phyloP scores from a whole-genome alignment of 139 green algal species.

The Chlamydomonas asymmetrica region DNA sequence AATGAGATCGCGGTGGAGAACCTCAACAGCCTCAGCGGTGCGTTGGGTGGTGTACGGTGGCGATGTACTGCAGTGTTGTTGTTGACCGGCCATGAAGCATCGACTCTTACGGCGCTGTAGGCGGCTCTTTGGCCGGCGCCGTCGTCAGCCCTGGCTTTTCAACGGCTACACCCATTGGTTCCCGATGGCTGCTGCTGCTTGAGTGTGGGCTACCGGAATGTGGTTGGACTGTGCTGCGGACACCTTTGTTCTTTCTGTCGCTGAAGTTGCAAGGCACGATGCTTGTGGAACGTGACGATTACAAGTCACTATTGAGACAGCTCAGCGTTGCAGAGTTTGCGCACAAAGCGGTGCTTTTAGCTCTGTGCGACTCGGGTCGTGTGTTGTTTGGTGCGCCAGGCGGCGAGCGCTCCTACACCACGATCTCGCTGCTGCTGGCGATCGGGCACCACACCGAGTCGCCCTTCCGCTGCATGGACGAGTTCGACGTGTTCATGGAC shows the following conservation, averaged over 20 bases:
- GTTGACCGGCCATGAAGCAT: neutral
- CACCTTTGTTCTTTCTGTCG: too few relatives aligned
- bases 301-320: too few relatives aligned
- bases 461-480: slow-evolving; percentile 86
- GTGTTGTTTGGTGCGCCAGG: slow-evolving; percentile 42
- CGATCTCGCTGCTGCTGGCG: slow-evolving; percentile 85
- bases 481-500: slow-evolving; percentile 91
- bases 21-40: slow-evolving; percentile 61
- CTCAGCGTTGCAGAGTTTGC: neutral
- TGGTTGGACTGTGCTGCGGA: neutral
- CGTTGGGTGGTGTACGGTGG: neutral
- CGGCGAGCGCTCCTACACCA: slow-evolving; percentile 90
- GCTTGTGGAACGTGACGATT: neutral
- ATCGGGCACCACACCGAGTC: slow-evolving; percentile 74
- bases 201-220: neutral
- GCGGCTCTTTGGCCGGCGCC: too few relatives aligned
- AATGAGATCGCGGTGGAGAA: slow-evolving; percentile 45
- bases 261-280: too few relatives aligned
- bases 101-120: neutral
- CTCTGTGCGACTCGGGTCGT: neutral
- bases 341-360: neutral
- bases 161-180: neutral
- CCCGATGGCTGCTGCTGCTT: neutral
- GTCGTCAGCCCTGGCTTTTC: too few relatives aligned
- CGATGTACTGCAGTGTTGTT: neutral